Percentiles rank a stretch among this genome's conserved stretches.
These are phyloP conservation scores for Ustilago xerochloae DNA, from an alignment of 1,284 basidiomycete species.

Conservation along the genomic window DNA sequence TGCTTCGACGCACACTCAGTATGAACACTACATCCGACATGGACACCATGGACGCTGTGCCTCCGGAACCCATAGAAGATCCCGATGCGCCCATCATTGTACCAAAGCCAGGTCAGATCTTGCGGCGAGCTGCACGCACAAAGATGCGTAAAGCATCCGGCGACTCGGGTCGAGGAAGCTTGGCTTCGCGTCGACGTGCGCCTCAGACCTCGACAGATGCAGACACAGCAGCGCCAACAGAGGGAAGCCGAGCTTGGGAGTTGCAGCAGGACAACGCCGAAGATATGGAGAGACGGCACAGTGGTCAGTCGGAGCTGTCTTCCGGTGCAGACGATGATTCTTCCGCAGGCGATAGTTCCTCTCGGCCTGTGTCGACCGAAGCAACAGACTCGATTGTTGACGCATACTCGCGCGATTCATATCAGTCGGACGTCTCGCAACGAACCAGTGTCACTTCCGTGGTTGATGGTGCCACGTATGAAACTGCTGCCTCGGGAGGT, in stretches of 20 bases:
- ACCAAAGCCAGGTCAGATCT: conserved; percentile 85
- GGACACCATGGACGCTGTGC: conserved; percentile 40
- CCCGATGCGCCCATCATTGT: conserved; percentile 89
- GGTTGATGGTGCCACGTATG: conserved; percentile 33
- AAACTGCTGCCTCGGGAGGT: conserved; percentile 4
- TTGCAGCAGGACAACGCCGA: conserved; percentile 30
- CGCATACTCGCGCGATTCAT: conserved; percentile 58
- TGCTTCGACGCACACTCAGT: conserved; percentile 87
- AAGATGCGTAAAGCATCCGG: conserved; percentile 92
- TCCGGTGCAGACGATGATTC: conserved; percentile 46
- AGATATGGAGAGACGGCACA: conserved; percentile 50
- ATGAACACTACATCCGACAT: conserved; percentile 71
- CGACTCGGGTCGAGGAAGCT: conserved; percentile 73
- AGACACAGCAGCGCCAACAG: conserved; percentile 15
- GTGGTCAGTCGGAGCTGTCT: conserved; percentile 50
- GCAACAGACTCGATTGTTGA: conserved; percentile 59
- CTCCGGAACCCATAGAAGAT: conserved; percentile 73
- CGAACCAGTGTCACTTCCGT: conserved; percentile 55
- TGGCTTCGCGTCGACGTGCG: conserved; percentile 36
- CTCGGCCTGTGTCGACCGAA: conserved; percentile 53
- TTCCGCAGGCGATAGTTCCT: conserved; percentile 36
- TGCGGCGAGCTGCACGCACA: conserved; percentile 90
- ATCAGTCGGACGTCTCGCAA: conserved; percentile 55
- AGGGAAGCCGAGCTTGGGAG: conserved; percentile 43
- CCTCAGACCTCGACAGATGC: conserved; percentile 17